These are phyloP conservation scores for Tolypocladium album DNA, from an alignment of 2,329 filamentous ascomycete genomes.

Conservation along the genomic window DNA sequence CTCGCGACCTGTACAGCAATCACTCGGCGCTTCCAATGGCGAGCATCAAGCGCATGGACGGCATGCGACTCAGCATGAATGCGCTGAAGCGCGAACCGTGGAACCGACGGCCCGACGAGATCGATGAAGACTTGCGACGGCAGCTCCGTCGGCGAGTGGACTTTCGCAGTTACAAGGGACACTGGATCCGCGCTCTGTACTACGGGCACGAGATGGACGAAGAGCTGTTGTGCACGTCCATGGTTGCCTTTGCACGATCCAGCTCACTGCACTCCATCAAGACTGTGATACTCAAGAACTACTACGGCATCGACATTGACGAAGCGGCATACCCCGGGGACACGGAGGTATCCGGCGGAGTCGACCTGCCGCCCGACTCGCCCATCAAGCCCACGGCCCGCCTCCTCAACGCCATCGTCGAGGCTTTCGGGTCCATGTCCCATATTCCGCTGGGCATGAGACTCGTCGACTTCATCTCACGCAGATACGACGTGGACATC, in stretches of 20 bases:
- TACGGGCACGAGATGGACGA: constrained; percentile 23
- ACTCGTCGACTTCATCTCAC: constrained; percentile 52
- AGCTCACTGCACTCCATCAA: constrained; percentile 22
- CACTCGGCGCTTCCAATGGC: constrained; percentile 4
- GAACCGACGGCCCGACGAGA: constrained; percentile 13
- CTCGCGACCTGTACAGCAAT: constrained; percentile 26
- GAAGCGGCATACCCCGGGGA: constrained; percentile 9
- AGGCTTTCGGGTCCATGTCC: constrained; percentile 57
- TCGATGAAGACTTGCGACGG: constrained; percentile 14
- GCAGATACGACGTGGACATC: constrained; percentile 47
- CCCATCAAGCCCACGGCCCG: constrained; percentile 45
- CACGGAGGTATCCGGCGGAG: constrained; percentile 20
- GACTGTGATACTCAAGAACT: constrained; percentile 18
- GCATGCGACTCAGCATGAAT: constrained; percentile 17
- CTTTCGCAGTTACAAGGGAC: constrained; percentile 14
- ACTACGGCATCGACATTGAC: constrained; percentile 17
- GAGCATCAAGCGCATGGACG: constrained; percentile 16
- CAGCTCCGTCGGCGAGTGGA: constrained; percentile 14
- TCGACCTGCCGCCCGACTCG: constrained; percentile 32
- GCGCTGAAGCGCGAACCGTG: constrained; percentile 16
- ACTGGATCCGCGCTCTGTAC: constrained; percentile 13
- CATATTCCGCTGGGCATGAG: constrained; percentile 47
- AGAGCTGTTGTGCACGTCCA: constrained; percentile 25
- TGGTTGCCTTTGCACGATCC: constrained; percentile 31
- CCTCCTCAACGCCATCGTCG: constrained; percentile 56